Evolutionary conservation across 2,329 filamentous ascomycete genomes (phyloP).

Genomic region (Amylocarpus encephaloides): DNA sequence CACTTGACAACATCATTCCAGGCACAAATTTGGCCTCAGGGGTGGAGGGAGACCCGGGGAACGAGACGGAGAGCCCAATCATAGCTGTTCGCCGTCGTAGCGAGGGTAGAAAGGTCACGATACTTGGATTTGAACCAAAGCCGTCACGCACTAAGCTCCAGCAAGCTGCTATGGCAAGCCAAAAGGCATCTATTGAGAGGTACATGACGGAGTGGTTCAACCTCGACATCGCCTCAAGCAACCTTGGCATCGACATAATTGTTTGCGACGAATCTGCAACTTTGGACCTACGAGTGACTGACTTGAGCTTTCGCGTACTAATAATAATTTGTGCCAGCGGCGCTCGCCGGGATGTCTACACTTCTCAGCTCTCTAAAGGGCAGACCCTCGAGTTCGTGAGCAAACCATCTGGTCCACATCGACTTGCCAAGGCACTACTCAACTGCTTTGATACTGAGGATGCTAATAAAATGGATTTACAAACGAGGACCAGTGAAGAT

Average conservation of each 20-base stretch:
- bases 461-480: neutral
- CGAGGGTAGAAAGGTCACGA: constrained; percentile 15
- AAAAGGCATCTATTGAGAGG: constrained; percentile 20
- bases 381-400: constrained; percentile 21
- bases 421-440: constrained; percentile 22
- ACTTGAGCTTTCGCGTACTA: constrained; percentile 8
- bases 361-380: constrained; percentile 8
- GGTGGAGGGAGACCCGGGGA: neutral
- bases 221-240: constrained; percentile 7
- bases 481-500: no score
- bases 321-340: constrained; percentile 21
- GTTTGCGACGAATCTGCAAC: constrained; percentile 21
- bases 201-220: constrained; percentile 22
- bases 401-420: constrained; percentile 23
- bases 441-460: constrained; percentile 20
- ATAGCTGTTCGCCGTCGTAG: constrained; percentile 16
- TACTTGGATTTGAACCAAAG: constrained; percentile 18
- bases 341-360: constrained; percentile 15
- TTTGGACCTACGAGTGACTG: constrained; percentile 3
- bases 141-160: constrained; percentile 13
- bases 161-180: constrained; percentile 4
- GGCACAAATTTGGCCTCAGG: neutral
- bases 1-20: constrained; percentile 19
- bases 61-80: constrained; percentile 9
- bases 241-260: constrained; percentile 13